These are phyloP conservation scores for Tolypocladium pustulatum DNA, from an alignment of 2,329 filamentous ascomycete species.

Conservation along the genomic window DNA sequence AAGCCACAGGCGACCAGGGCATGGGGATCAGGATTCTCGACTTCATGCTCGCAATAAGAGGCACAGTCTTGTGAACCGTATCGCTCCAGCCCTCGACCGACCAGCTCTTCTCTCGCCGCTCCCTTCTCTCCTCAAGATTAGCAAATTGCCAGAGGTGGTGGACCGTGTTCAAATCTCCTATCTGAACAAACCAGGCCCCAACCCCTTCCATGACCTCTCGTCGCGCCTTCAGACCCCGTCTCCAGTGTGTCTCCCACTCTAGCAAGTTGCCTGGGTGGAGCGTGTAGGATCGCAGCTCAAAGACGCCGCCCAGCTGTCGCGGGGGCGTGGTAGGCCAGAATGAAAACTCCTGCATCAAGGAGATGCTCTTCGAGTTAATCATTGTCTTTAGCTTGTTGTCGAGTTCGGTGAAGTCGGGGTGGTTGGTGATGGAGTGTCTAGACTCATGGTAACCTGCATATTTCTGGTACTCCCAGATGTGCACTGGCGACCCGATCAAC, in stretches of 20 bases:
- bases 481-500: slow-evolving; percentile 47
- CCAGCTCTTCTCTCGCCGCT: slow-evolving; percentile 91
- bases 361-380: slow-evolving; percentile 75
- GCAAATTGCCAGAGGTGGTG: slow-evolving; percentile 99
- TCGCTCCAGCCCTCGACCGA: slow-evolving; percentile 90
- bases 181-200: slow-evolving; percentile 97
- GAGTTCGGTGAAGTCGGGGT: slow-evolving; percentile 76
- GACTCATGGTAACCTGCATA: slow-evolving; percentile 95
- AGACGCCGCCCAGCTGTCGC: slow-evolving; percentile 80
- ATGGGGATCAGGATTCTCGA: slow-evolving; percentile 86
- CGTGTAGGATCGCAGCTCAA: slow-evolving; percentile 94
- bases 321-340: slow-evolving; percentile 97
- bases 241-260: slow-evolving; percentile 99
- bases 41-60: slow-evolving; percentile 94
- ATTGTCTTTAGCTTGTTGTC: slow-evolving; percentile 76
- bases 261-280: slow-evolving; percentile 90
- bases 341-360: slow-evolving; percentile 98
- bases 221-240: slow-evolving; percentile 78
- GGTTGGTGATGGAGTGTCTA: slow-evolving; percentile 69
- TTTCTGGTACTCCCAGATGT: slow-evolving; percentile 99
- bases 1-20: slow-evolving; percentile 92
- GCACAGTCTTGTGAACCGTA: slow-evolving; percentile 96
- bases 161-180: slow-evolving; percentile 93
- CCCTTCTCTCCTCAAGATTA: slow-evolving; percentile 85
- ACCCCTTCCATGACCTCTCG: slow-evolving; percentile 98